These are phyloP conservation scores for Emericellopsis cladophorae DNA, from an alignment of 2,329 filamentous ascomycete species.

Conservation along the genomic window DNA sequence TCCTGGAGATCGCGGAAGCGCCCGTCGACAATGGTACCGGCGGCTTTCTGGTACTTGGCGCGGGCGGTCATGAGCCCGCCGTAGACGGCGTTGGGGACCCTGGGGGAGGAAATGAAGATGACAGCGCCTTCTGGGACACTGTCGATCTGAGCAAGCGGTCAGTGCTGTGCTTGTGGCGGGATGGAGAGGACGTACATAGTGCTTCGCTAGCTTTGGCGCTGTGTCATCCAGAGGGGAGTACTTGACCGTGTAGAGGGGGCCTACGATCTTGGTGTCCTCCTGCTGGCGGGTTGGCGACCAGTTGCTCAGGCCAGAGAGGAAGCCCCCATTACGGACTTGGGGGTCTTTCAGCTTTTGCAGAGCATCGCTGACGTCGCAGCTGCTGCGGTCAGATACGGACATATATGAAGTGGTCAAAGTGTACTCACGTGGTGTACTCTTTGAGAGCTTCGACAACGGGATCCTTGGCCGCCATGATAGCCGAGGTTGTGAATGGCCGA, in stretches of 20 bases:
- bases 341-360: slow-evolving; percentile 29
- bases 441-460: slow-evolving; percentile 1
- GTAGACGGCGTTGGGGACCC: slow-evolving; percentile 4
- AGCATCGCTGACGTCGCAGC: slow-evolving; percentile 21
- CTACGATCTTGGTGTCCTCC: slow-evolving; percentile 37
- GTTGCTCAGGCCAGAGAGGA: slow-evolving; percentile 40
- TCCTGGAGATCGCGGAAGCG: slow-evolving; percentile 5
- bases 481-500: not conserved
- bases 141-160: slow-evolving; percentile 3
- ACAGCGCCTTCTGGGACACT: slow-evolving; percentile 4
- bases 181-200: slow-evolving; percentile 27
- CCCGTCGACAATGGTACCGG: slow-evolving; percentile 4
- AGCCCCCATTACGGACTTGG: slow-evolving; percentile 34
- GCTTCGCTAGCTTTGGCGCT: slow-evolving; percentile 26
- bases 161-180: not conserved
- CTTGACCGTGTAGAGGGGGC: slow-evolving; percentile 40
- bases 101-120: slow-evolving; percentile 4
- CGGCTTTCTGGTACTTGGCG: slow-evolving; percentile 3
- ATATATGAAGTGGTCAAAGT: not conserved
- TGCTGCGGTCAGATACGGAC: not conserved
- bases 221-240: slow-evolving; percentile 34
- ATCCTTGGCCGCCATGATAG: not conserved
- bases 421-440: slow-evolving; percentile 2
- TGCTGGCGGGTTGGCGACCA: slow-evolving; percentile 38
- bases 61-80: slow-evolving; percentile 5